A percentile compares a stretch with the other conserved stretches of the same genome.
These are phyloP conservation scores for Talaromyces sp. DNA, from an alignment of 2,329 filamentous ascomycete genomes.

Conservation along the genomic window DNA sequence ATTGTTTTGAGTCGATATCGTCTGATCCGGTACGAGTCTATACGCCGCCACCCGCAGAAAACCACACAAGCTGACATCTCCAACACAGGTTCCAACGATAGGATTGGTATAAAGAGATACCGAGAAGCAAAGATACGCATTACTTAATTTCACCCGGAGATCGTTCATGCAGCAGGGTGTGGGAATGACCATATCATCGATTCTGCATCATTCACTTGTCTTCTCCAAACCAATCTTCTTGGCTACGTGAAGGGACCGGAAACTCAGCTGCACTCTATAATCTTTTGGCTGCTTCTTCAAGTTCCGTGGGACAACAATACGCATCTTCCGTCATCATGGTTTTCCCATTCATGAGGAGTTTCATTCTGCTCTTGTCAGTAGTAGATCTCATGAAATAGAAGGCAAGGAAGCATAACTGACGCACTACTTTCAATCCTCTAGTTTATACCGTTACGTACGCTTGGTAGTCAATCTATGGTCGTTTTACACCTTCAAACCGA, in stretches of 20 bases:
- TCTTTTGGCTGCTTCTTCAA: constrained; percentile 13
- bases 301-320: background rate
- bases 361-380: constrained; percentile 43
- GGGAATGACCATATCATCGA: constrained; percentile 9
- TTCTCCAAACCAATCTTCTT: background rate
- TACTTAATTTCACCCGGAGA: background rate
- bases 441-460: constrained; percentile 82
- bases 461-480: constrained; percentile 79
- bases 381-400: constrained; percentile 3
- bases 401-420: constrained; percentile 5
- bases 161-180: constrained; percentile 1
- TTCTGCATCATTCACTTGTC: constrained; percentile 8
- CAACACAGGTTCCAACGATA: background rate
- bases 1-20: background rate
- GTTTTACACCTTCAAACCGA: constrained; percentile 83
- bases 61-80: background rate
- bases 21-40: background rate
- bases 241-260: background rate
- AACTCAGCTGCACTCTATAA: constrained; percentile 9
- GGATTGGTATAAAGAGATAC: background rate
- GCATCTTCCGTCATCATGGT: constrained; percentile 28
- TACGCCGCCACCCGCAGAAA: background rate
- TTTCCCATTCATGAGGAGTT: constrained; percentile 39
- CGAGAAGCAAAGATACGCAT: background rate
- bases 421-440: constrained; percentile 36